phyloP scores from a whole-genome alignment of 371 early-diverging fungal genomes.

The Mucor plumbeus region DNA sequence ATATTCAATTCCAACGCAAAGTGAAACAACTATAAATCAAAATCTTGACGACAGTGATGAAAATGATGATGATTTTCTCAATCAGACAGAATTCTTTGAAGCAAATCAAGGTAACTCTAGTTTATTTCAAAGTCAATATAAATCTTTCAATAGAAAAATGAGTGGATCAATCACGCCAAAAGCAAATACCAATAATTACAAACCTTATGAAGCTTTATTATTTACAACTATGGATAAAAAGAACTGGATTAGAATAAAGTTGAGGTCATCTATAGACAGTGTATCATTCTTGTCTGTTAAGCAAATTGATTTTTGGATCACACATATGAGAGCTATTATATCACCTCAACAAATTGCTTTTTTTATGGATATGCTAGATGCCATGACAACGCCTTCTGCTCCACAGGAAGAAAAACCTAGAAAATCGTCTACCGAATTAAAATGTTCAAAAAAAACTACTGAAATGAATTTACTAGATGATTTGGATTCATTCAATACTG shows the following conservation, averaged over 20 bases:
- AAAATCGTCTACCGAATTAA: neutral
- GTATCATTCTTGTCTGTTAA: slow-evolving; percentile 21
- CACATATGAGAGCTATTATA: slow-evolving; percentile 34
- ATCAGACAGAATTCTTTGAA: slow-evolving; percentile 44
- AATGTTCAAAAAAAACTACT: neutral
- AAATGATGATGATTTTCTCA: slow-evolving; percentile 16
- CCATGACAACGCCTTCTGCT: slow-evolving; percentile 6
- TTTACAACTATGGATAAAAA: slow-evolving; percentile 47
- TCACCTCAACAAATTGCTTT: slow-evolving; percentile 44
- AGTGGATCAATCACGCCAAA: slow-evolving; percentile 45
- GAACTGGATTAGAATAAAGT: slow-evolving; percentile 43
- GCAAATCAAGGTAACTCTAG: slow-evolving; percentile 28
- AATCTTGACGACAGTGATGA: slow-evolving; percentile 5
- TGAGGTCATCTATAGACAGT: slow-evolving; percentile 35
- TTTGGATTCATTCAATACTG: slow-evolving; percentile 15
- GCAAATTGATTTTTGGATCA: slow-evolving; percentile 39
- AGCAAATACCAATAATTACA: slow-evolving; percentile 6
- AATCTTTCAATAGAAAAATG: slow-evolving; percentile 22
- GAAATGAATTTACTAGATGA: slow-evolving; percentile 16
- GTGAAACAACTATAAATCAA: slow-evolving; percentile 29
- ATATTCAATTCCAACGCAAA: slow-evolving; percentile 28
- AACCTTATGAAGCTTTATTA: slow-evolving; percentile 47
- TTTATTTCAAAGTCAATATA: slow-evolving; percentile 13
- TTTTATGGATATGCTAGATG: slow-evolving; percentile 36
- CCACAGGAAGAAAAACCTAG: neutral